Percentiles rank a stretch among this genome's conserved stretches.
Evolutionary conservation across 345 rosid genomes (phyloP).

Genomic region (Eucalyptus pauciflora): DNA sequence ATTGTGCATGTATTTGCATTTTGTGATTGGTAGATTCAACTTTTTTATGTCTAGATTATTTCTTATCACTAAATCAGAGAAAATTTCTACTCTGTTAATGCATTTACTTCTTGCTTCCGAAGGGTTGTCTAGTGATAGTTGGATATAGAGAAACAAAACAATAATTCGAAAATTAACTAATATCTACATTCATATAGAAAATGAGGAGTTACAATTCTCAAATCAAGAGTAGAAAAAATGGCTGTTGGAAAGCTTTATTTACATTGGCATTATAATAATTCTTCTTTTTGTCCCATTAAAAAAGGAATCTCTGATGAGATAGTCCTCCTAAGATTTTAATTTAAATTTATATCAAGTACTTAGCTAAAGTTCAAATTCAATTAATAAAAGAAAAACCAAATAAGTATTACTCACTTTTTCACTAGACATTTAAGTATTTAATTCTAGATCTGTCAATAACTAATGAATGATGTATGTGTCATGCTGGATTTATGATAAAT

Average conservation of each 20-base stretch:
- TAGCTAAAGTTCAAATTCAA: background rate
- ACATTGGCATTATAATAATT: too few relatives aligned
- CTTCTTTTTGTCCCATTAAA: too few relatives aligned
- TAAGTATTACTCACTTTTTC: background rate
- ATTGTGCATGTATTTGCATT: too few relatives aligned
- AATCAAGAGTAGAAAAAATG: too few relatives aligned
- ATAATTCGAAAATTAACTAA: background rate
- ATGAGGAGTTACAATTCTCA: too few relatives aligned
- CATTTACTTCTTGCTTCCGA: background rate
- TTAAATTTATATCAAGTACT: background rate
- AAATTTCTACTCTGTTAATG: background rate
- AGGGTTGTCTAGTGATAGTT: background rate
- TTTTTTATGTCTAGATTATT: too few relatives aligned
- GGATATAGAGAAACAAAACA: too few relatives aligned
- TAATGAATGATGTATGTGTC: background rate
- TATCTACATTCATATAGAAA: too few relatives aligned
- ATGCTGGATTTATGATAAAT: background rate
- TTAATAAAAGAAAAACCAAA: background rate
- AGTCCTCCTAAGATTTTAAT: too few relatives aligned
- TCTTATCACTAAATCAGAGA: background rate
- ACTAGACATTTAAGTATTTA: background rate
- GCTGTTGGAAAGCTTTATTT: fast-evolving
- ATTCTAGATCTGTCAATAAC: background rate
- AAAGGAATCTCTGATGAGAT: too few relatives aligned
- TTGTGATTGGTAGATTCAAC: too few relatives aligned